Conservation (phyloP, 305 asterid species). For the Solanum hybrid region DNA sequence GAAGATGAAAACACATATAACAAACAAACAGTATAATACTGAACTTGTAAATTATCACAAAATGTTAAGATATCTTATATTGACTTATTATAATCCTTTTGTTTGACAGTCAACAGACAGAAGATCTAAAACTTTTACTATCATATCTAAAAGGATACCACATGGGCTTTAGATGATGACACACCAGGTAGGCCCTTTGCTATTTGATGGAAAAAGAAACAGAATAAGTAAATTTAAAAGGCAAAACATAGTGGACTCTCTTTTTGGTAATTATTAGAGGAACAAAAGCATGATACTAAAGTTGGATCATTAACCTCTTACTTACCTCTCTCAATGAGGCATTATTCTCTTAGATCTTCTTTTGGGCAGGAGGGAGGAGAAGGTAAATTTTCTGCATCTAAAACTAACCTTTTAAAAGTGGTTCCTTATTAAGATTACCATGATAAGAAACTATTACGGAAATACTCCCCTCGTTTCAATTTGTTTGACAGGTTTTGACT, state of each 20-base stretch:
- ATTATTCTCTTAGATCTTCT: not conserved
- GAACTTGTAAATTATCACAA: not conserved
- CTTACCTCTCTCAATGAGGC: not conserved
- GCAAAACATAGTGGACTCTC: constrained; percentile 2
- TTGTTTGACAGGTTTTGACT: not conserved
- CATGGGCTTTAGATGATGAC: not conserved
- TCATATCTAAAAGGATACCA: not conserved
- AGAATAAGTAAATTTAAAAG: not conserved
- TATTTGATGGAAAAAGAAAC: not conserved
- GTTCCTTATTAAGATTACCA: not conserved
- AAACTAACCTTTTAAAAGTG: not conserved
- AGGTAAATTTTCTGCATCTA: not conserved
- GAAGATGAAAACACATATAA: not conserved
- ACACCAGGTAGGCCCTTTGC: not conserved
- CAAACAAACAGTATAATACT: not conserved
- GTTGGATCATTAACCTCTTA: not conserved
- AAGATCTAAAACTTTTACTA: not conserved
- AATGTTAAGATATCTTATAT: not conserved
- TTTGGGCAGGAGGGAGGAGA: not conserved
- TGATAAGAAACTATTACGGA: not conserved
- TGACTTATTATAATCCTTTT: not conserved
- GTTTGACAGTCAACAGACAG: not conserved
- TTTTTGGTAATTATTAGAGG: not conserved
- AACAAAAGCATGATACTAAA: not conserved
- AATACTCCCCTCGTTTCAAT: not conserved